Conservation (phyloP, 2,329 filamentous ascomycete species). For the Venturia effusa region DNA sequence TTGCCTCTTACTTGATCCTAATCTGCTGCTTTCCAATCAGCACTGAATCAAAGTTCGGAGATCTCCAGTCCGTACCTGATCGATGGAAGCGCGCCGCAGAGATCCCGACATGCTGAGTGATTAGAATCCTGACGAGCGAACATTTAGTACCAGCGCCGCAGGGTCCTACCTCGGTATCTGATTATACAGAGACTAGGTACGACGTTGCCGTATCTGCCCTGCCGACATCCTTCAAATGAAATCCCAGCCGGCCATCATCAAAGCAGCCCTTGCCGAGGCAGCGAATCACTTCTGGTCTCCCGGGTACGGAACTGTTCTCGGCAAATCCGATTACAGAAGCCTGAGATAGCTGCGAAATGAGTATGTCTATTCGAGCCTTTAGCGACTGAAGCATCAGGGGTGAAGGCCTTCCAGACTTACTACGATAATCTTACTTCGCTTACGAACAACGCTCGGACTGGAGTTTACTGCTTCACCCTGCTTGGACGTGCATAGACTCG, state of each 20-base stretch:
- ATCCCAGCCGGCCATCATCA: background rate
- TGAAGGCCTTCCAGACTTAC: background rate
- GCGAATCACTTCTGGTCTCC: background rate
- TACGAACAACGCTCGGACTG: no score
- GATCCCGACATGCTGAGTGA: background rate
- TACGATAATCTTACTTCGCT: no score
- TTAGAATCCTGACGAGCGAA: background rate
- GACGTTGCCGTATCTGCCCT: no score
- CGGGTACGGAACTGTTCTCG: background rate
- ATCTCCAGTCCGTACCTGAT: background rate
- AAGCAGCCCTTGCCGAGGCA: background rate
- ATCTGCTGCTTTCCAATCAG: background rate
- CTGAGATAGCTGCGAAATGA: background rate
- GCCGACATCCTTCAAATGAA: background rate
- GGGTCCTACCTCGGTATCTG: no score
- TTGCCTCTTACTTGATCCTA: background rate
- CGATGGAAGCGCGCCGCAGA: background rate
- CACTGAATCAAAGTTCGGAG: background rate
- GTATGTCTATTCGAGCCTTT: background rate
- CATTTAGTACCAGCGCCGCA: no score
- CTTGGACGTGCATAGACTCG: no score
- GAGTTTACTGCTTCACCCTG: no score
- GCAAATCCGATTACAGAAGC: background rate
- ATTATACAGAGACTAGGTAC: no score
- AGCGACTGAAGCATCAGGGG: background rate